Base-by-base conservation (phyloP, 768 basidiomycete species). In the Tylopilus subfusipes region DNA sequence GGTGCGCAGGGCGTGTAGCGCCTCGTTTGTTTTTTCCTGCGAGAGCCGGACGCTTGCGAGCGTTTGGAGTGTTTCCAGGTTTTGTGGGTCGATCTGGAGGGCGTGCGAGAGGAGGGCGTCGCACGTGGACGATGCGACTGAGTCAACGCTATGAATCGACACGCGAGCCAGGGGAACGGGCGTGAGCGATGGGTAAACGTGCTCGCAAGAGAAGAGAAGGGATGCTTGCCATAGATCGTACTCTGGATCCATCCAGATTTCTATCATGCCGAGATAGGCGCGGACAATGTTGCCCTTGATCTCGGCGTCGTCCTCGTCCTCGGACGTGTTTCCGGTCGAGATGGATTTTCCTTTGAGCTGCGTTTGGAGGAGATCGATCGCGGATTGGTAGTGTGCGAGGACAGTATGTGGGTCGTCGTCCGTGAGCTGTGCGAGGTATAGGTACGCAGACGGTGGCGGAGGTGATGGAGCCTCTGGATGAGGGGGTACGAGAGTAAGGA, bases 171-270 rank as follows among this genome's bases (percentile, higher is more conserved):
- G n/a, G n/a, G 12, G 16, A 29, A 36, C 4, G 54, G 1, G 13
- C 31, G 7, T 36, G 42, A n/a, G 22, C 13, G 51, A 12, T 9
- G 36, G 25, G n/a, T 5, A 7, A 36, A 36, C 16, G 14, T 13
- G 42, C 21, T 9, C 18, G n/a, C 19, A 21, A 29, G 13, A 29
- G 6, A 19, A 21, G 31, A 53, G 4, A 36, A 16, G 6, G 34
- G 18, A 27, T 31, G 67, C 83, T 48, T 63, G 88, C 93, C 93
- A 95, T 47, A 96, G 76, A 76, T 95, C 92, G 60, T 87, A 86
- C 2, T 80, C 79, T 29, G 88, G 88, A 63, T 94, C 90, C 93
- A 97, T 96, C 93, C 93, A 97, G 16, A 95, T 89, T 67, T 96
- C 94, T 24, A 95, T 87, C 80, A 94, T 93, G 9, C 88, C 88